Evolutionary conservation across 257 asterid genomes (phyloP), one percentile per base, ranked within the genome.

Genomic region (Fraxinus cuspidata): DNA sequence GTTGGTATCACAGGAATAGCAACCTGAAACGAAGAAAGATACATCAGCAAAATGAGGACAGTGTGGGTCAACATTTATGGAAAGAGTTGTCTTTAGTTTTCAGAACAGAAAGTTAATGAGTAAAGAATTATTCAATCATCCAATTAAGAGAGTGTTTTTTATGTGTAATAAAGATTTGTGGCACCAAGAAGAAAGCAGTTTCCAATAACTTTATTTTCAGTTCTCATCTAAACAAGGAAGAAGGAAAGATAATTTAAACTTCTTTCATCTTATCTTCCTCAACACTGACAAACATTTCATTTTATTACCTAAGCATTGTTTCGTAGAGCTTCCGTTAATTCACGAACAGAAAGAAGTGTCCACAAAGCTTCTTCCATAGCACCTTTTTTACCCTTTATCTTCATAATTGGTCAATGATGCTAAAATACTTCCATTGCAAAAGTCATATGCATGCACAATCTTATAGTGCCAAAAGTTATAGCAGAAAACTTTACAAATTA

Each of bases 1-100:
- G 98, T 95, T 3, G 99, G 99, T 56, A 95, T 92, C 77, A 93
- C 89, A 11, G 99, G 99, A 78, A 95, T 93, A 16, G 99, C 97
- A 75, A 95, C 94, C 99, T 95, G 92, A 38, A 78, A 84, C 27
- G n/a, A 56, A 78, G 69, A 44, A 77, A 23, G 63, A 51, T 3
- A 31, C 11, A 3, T 70, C 56, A 76, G 8, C 8, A 7, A 27
- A 2, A 32, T 53, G 64, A 44, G 6, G 53, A 44, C 19, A 2
- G 49, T 42, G 49, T 42, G 49, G 49, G 4, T 42, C 51, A 42
- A 42, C 49, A 42, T 42, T 42, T 42, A 44, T 13, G 19, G 63
- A 51, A 3, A n/a, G 63, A 51, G n/a, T 53, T 4, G 25, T 53
- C 53, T n/a, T 37, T 70, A 44, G 19, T 7, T 23, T 38, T 27